Evolutionary conservation across 202 grass and related monocot species (phyloP), one percentile per base, ranked within the genome.

Genomic region (Hordeum pubiflorum): DNA sequence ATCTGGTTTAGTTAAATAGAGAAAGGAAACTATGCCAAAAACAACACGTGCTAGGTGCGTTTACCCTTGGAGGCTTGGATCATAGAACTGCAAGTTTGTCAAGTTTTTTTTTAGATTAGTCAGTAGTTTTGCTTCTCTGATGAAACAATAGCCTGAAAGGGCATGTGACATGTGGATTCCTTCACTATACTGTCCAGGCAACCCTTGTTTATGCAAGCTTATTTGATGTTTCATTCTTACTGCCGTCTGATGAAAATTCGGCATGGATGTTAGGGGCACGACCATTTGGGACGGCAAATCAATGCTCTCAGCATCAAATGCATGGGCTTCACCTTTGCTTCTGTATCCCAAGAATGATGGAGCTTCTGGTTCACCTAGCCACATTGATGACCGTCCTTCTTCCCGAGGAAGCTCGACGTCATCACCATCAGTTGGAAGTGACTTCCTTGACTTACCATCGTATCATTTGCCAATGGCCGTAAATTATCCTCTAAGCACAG

Each of bases 401-500:
- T 84, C 86, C 44, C 36, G 79, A 77, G 86, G 83, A 85, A 92
- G 87, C 78, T 90, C 89, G 5, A 75, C 77, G 23, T 85, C 83
- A 38, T 92, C 89, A 2, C 92, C 87, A 2, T 85, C 94, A 46
- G 79, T 78, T 75, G 88, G 82, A 77, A 90, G 85, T 83, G 91
- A 94, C 69, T 88, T 90, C 69, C 85, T 84, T 2, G 91, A 92
- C 67, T 44, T 75, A 82, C 75, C 89, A 62, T 82, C 82, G 57
- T 76, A 80, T 27, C 82, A 86, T 48, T 63, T 82, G 36, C 50
- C 80, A 84, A 58, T 63, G 23, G 72, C 10, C 0, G 17, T 43
- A 63, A 79, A 67, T 81, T 86, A 4, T 78, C 81, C 83, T 81
- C 84, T 37, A 76, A 92, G 84, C 69, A 91, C 67, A 50, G 83